Evolutionary conservation across 495 filamentous ascomycete species (phyloP), one percentile per base, ranked within the genome.

Genomic region (Aspergillus nidulans): DNA sequence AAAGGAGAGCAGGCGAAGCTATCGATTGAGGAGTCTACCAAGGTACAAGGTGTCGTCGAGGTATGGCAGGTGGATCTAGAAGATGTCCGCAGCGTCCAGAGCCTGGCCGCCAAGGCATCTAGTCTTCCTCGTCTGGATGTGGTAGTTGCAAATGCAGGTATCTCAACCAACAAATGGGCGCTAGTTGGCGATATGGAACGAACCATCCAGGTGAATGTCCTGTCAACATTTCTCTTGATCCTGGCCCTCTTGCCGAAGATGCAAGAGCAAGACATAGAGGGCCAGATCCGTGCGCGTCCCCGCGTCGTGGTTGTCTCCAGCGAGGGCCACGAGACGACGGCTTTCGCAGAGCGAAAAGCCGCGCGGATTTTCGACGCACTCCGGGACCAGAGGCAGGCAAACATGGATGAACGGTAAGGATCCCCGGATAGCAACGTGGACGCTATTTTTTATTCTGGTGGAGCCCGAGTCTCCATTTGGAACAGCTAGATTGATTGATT

Each of bases 121-220:
- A 34, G n/a, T n/a, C 44, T 75, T 15, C 45, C 56, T 0, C 59
- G 71, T 12, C 30, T 76, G 7, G 73, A 76, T 44, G 62, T 51
- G 3, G 16, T 75, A 0, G 38, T 76, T 8, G 59, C 59, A 15
- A 76, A 76, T 55, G 73, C 71, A 1, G 71, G 70, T 0, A 49
- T 72, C 24, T 55, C 59, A 1, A 61, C 57, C 0, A 20, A 9
- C 41, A 36, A 6, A 1, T 71, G 60, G 39, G 25, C 38, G 30
- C n/a, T 62, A 1, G 49, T 46, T 1, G 69, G 76, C 30, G 73
- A 64, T 6, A 64, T 65, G 19, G 77, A 77, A 57, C 58, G 38
- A 1, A 74, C 58, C 5, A 60, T 78, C n/a, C 71, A 68, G 0
- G 65, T 73, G 30, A 81, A 81, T 40, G 69, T 79, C 0, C 60